Evolutionary conservation across 176 grass and related monocot genomes (phyloP).

Genomic region (Juncus inflexus): DNA sequence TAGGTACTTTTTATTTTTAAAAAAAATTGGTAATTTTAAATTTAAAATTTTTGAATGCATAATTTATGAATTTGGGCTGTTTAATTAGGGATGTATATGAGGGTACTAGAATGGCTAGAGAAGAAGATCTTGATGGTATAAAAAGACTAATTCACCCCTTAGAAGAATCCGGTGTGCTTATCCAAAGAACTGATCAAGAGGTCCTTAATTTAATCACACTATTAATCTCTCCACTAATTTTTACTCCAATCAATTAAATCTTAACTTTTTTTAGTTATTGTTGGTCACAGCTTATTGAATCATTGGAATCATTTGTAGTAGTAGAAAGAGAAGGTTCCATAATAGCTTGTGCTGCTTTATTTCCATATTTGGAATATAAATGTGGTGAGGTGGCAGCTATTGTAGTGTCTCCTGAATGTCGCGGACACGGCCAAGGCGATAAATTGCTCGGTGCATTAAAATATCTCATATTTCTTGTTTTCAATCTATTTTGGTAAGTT

Average conservation of each 20-base stretch:
- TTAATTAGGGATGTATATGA: constrained; percentile 82
- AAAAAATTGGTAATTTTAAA: constrained; percentile 3
- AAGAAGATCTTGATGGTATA: constrained; percentile 70
- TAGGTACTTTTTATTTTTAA: constrained; percentile 36
- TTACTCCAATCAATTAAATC: constrained; percentile 1
- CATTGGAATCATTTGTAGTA: constrained; percentile 60
- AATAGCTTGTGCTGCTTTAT: constrained; percentile 87
- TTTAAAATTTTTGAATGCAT: constrained; percentile 16
- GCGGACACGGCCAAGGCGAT: constrained; percentile 73
- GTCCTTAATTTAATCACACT: constrained; percentile 24
- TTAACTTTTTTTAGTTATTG: constrained; percentile 19
- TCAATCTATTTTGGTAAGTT: neutral
- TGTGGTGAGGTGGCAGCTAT: constrained; percentile 90
- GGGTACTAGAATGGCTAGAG: constrained; percentile 76
- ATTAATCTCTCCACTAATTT: neutral
- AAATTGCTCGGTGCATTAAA: constrained; percentile 76
- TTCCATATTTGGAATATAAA: constrained; percentile 64
- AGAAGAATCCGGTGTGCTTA: constrained; percentile 70
- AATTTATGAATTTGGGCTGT: constrained; percentile 4
- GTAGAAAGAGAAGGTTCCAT: constrained; percentile 95
- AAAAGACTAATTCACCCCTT: constrained; percentile 76
- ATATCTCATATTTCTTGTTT: neutral
- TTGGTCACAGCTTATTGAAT: constrained; percentile 66
- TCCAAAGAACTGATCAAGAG: constrained; percentile 76
- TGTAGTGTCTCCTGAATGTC: constrained; percentile 90